A percentile compares a stretch with the other conserved stretches of the same genome.
These are phyloP conservation scores for Apiosordaria backusii DNA, from an alignment of 495 filamentous ascomycete species.

Conservation along the genomic window DNA sequence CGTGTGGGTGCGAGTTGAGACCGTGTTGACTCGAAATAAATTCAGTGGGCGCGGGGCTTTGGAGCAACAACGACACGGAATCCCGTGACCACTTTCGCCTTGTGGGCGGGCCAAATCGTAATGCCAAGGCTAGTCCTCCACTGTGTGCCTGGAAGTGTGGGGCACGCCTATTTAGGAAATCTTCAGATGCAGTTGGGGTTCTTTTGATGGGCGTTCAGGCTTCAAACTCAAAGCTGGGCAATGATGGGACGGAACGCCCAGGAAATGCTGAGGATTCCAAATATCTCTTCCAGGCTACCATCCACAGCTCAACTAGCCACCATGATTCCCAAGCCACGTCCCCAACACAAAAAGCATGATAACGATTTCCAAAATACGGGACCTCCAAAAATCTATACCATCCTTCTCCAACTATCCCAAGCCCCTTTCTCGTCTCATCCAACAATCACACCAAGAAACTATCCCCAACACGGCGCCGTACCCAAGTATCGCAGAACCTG, in stretches of 20 bases:
- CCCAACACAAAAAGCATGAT: neutral
- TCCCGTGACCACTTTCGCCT: constrained; percentile 22
- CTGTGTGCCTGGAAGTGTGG: neutral
- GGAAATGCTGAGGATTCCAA: neutral
- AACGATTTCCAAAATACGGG: neutral
- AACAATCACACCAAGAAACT: neutral
- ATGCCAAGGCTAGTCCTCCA: neutral
- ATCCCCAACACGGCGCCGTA: neutral
- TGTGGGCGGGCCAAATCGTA: neutral
- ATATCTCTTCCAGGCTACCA: neutral
- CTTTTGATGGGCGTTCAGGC: neutral
- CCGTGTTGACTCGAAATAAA: constrained; percentile 25
- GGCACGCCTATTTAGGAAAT: neutral
- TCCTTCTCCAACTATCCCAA: neutral
- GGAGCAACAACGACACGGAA: constrained; percentile 18
- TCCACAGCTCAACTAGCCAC: neutral
- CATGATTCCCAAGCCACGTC: neutral
- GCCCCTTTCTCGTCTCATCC: neutral
- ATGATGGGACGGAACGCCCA: too few relatives aligned
- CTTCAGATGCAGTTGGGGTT: too few relatives aligned
- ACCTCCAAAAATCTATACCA: neutral
- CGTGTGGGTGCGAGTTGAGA: neutral
- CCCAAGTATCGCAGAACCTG: neutral
- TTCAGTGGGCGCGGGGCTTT: constrained; percentile 16
- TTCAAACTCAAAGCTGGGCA: neutral